A percentile compares a stretch with the other conserved stretches of the same genome.
Evolutionary conservation across 805 yeast genomes (phyloP).

Genomic region (Saccharomycopsis microspora): DNA sequence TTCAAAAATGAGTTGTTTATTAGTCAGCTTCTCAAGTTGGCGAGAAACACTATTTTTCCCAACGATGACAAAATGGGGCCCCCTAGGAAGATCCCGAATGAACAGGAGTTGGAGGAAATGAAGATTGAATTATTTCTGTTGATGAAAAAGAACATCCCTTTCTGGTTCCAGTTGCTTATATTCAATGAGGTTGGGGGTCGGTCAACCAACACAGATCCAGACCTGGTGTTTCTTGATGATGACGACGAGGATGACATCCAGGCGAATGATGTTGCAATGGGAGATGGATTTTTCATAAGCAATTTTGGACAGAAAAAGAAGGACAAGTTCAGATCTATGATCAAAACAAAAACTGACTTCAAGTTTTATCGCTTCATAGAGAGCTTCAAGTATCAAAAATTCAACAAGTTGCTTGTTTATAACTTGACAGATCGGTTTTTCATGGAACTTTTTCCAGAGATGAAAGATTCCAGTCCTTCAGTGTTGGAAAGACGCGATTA

Average conservation of each 20-base stretch:
- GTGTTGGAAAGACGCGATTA: conserved; percentile 12
- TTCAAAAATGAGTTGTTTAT: conserved; percentile 17
- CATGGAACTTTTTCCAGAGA: conserved; percentile 29
- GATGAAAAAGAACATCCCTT: conserved; percentile 18
- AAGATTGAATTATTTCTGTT: conserved; percentile 18
- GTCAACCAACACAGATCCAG: conserved; percentile 18
- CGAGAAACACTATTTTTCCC: conserved; percentile 34
- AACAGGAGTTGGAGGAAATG: conserved; percentile 26
- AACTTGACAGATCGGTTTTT: conserved; percentile 31
- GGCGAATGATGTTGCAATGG: neutral
- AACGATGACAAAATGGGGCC: conserved; percentile 40
- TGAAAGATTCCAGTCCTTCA: conserved; percentile 16
- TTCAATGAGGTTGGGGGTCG: conserved; percentile 16
- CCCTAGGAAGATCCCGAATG: conserved; percentile 30
- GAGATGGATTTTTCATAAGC: neutral
- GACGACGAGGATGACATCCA: neutral
- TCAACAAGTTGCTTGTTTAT: conserved; percentile 34
- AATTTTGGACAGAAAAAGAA: neutral
- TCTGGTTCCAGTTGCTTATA: conserved; percentile 19
- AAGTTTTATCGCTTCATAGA: conserved; percentile 22
- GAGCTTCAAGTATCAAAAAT: conserved; percentile 25
- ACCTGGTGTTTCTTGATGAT: neutral
- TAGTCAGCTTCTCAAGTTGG: conserved; percentile 19
- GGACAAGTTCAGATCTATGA: conserved; percentile 4
- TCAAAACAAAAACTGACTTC: conserved; percentile 15